A percentile compares a stretch with the other conserved stretches of the same genome.
phyloP scores from a whole-genome alignment of 2,329 filamentous ascomycete species.

The Penicillium sp. region DNA sequence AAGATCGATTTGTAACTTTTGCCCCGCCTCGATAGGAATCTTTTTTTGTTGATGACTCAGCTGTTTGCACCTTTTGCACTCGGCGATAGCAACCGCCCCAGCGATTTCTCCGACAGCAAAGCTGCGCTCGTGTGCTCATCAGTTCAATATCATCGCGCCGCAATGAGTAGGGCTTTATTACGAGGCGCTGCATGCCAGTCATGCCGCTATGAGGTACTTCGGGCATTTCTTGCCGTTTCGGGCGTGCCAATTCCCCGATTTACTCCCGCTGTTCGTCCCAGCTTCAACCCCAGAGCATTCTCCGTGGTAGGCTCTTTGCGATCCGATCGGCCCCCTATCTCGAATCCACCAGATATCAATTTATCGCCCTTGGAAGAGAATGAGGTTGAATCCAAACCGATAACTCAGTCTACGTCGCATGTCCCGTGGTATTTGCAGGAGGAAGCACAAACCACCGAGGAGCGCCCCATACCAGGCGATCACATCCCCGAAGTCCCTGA shows the following conservation, averaged over 20 bases:
- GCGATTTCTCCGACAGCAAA: conserved; percentile 3
- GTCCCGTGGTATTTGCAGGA: conserved; percentile 84
- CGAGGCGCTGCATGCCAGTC: conserved; percentile 33
- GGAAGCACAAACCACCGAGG: conserved; percentile 49
- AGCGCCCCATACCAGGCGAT: conserved; percentile 54
- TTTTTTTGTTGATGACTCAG: conserved; percentile 27
- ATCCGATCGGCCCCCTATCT: conserved; percentile 28
- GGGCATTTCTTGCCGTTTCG: conserved; percentile 32
- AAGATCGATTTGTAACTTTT: conserved; percentile 29
- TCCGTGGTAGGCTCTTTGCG: conserved; percentile 24
- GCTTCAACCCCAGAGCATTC: conserved; percentile 28
- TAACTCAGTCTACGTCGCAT: conserved; percentile 21
- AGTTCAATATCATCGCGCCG: conserved; percentile 12
- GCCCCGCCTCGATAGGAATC: conserved; percentile 25
- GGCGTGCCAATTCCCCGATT: conserved; percentile 29
- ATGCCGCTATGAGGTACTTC: conserved; percentile 33
- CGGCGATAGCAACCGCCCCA: conserved; percentile 8
- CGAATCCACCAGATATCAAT: conserved; percentile 17
- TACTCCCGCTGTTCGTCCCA: conserved; percentile 15
- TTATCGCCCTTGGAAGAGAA: conserved; percentile 6
- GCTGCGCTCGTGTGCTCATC: conserved; percentile 4
- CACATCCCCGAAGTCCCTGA: conserved; percentile 65
- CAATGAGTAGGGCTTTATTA: conserved; percentile 38
- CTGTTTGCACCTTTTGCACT: conserved; percentile 28
- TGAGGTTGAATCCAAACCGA: not conserved